These are phyloP conservation scores for Heterococcus sp. DNA, from an alignment of 108 stramenopile genomes.

Conservation along the genomic window DNA sequence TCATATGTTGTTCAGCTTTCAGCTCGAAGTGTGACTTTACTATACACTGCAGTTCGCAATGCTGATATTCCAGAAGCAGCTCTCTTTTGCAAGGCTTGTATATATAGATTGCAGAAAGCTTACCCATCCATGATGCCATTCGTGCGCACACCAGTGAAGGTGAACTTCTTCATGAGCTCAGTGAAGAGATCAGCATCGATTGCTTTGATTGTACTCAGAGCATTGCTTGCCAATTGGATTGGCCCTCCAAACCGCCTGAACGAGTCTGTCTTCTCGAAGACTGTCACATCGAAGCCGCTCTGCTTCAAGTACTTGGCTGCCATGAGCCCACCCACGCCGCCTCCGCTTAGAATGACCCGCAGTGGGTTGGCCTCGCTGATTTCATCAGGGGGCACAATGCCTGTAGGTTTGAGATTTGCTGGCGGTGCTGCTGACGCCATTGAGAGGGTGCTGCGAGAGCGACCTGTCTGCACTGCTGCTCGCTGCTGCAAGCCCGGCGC, in stretches of 20 bases:
- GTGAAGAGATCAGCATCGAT: constrained; percentile 81
- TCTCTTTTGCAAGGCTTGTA: too few relatives aligned
- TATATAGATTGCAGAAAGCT: too few relatives aligned
- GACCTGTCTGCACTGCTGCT: too few relatives aligned
- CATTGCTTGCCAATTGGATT: constrained; percentile 94
- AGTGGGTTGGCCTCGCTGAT: constrained; percentile 53
- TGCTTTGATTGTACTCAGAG: constrained; percentile 83
- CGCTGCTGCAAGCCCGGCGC: too few relatives aligned
- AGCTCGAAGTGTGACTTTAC: too few relatives aligned
- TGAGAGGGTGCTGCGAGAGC: too few relatives aligned
- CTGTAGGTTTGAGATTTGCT: too few relatives aligned
- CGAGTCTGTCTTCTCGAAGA: constrained; percentile 87
- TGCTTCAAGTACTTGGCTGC: constrained; percentile 81
- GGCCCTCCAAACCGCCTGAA: constrained; percentile 94
- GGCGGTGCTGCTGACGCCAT: too few relatives aligned
- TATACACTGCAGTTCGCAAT: too few relatives aligned
- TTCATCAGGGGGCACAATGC: too few relatives aligned
- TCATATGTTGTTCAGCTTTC: too few relatives aligned
- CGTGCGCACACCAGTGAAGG: constrained; percentile 85
- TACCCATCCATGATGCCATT: constrained; percentile 98
- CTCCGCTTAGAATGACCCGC: constrained; percentile 86
- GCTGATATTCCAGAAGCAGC: too few relatives aligned
- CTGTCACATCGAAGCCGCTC: constrained; percentile 80
- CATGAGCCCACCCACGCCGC: constrained; percentile 88
- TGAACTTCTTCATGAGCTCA: constrained; percentile 89